These are phyloP conservation scores for Didymella sp. DNA, from an alignment of 2,329 filamentous ascomycete species.

Conservation along the genomic window DNA sequence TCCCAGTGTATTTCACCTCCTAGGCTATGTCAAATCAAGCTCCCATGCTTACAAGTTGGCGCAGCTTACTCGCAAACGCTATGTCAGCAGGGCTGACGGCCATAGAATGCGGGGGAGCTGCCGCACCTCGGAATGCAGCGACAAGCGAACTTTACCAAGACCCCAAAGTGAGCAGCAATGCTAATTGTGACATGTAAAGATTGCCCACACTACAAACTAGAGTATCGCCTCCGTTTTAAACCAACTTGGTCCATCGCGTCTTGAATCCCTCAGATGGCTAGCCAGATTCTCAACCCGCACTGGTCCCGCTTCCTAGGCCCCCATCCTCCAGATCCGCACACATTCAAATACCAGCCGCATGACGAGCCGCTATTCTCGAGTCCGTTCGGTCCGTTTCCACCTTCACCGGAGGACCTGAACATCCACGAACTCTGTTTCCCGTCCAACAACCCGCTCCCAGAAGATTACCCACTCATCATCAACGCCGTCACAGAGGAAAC, in stretches of 20 bases:
- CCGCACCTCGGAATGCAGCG: slow-evolving; percentile 13
- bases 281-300: slow-evolving; percentile 35
- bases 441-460: slow-evolving; percentile 30
- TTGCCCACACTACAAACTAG: not conserved
- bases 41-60: not conserved
- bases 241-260: not conserved
- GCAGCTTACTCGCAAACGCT: slow-evolving; percentile 10
- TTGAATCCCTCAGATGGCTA: slow-evolving; percentile 21
- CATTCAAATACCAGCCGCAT: slow-evolving; percentile 30
- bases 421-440: slow-evolving; percentile 44
- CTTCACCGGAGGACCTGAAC: slow-evolving; percentile 35
- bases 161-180: not conserved
- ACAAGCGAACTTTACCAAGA: not conserved
- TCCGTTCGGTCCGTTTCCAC: slow-evolving; percentile 40
- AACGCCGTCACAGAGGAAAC: slow-evolving; percentile 35
- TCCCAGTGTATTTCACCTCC: not conserved
- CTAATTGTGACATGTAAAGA: not conserved
- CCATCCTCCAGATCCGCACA: slow-evolving; percentile 32
- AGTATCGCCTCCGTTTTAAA: not conserved
- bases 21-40: not conserved
- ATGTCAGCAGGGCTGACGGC: slow-evolving; percentile 3
- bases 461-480: slow-evolving; percentile 42
- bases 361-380: slow-evolving; percentile 30
- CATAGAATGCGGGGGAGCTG: slow-evolving; percentile 7
- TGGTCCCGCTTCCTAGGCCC: slow-evolving; percentile 38